Evolutionary conservation across 768 basidiomycete species (phyloP).

Genomic region (Infundibulicybe gibba): DNA sequence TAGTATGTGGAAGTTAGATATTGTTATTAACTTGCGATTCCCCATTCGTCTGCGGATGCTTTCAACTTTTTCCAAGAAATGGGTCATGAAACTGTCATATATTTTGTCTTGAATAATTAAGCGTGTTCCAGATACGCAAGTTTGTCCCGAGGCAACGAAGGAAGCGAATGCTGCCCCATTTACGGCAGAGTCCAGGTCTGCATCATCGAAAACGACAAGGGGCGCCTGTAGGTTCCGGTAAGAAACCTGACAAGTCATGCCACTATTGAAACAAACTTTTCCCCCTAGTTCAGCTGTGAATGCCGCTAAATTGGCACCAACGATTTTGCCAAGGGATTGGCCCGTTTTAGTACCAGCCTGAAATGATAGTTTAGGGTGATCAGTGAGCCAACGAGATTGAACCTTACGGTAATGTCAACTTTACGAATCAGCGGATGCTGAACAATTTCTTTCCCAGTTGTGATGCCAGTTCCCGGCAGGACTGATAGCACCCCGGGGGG

Average conservation of each 20-base stretch:
- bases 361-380: neutral
- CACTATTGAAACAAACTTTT: constrained; percentile 43
- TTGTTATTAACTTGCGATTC: constrained; percentile 48
- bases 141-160: constrained; percentile 87
- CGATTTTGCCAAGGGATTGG: constrained; percentile 66
- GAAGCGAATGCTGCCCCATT: constrained; percentile 83
- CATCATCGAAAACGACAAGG: constrained; percentile 75
- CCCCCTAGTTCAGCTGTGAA: constrained; percentile 88
- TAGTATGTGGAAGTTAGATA: neutral
- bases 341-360: constrained; percentile 81
- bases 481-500: constrained; percentile 72
- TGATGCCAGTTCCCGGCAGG: constrained; percentile 67
- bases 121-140: constrained; percentile 90
- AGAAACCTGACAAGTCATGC: neutral
- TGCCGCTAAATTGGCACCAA: constrained; percentile 67
- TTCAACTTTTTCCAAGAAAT: constrained; percentile 59
- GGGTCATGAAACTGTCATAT: constrained; percentile 63
- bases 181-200: constrained; percentile 68
- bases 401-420: constrained; percentile 77
- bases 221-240: constrained; percentile 51
- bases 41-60: constrained; percentile 72
- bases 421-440: constrained; percentile 68
- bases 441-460: constrained; percentile 62
- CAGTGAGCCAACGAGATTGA: neutral
- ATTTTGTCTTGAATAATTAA: constrained; percentile 68